phyloP scores from a whole-genome alignment of 169 alveolate genomes.

The Plasmodium gaboni region DNA sequence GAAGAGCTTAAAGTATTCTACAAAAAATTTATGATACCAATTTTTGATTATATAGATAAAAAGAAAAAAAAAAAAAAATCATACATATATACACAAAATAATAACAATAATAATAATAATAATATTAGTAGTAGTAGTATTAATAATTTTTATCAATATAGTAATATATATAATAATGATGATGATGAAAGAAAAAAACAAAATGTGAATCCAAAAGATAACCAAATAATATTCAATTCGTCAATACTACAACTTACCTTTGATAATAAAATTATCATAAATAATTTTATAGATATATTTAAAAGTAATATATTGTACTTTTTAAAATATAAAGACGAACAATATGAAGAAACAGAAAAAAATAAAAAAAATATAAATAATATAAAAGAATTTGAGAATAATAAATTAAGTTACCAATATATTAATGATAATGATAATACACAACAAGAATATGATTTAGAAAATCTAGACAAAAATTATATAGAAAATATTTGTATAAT shows the following conservation, averaged over 20 bases:
- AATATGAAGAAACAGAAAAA: neutral
- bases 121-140: conserved; percentile 12
- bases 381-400: neutral
- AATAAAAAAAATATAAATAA: neutral
- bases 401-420: neutral
- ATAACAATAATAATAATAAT: conserved; percentile 2
- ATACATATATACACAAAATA: no score
- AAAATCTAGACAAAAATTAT: conserved; percentile 59
- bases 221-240: neutral
- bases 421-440: neutral
- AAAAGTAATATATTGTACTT: conserved; percentile 45
- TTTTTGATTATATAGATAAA: conserved; percentile 55
- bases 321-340: conserved; percentile 12
- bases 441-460: conserved; percentile 53
- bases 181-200: conserved; percentile 28
- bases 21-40: conserved; percentile 46
- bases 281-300: conserved; percentile 68
- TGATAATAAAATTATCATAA: conserved; percentile 39
- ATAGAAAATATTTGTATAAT: conserved; percentile 63
- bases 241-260: no score
- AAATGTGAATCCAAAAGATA: conserved; percentile 8
- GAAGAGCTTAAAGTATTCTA: conserved; percentile 53
- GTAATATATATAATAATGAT: conserved; percentile 15
- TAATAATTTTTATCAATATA: conserved; percentile 18
- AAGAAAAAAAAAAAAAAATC: conserved; percentile 3